A percentile compares a stretch with the other conserved stretches of the same genome.
These are phyloP conservation scores for Penicillium sp. DNA, from an alignment of 2,329 filamentous ascomycete species.

Conservation along the genomic window DNA sequence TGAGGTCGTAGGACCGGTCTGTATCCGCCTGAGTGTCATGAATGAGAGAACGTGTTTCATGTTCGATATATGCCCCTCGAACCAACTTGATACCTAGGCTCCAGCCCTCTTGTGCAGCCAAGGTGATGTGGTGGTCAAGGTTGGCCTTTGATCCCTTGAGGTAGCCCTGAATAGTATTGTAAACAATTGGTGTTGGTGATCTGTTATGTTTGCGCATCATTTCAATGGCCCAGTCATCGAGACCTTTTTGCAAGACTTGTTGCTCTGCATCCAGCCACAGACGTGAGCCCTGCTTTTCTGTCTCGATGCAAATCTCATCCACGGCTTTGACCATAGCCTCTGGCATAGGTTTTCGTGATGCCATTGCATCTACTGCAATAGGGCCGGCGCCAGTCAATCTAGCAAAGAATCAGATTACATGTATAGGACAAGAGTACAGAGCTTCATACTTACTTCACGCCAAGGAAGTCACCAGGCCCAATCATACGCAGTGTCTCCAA, in stretches of 20 bases:
- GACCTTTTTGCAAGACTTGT: conserved; percentile 36
- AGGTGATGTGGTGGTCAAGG: conserved; percentile 31
- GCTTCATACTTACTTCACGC: conserved; percentile 14
- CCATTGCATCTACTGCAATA: conserved; percentile 16
- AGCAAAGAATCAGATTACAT: not conserved
- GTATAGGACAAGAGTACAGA: too few relatives aligned
- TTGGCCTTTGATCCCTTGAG: conserved; percentile 37
- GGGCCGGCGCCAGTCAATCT: conserved; percentile 19
- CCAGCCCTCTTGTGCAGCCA: conserved; percentile 36
- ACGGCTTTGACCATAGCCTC: conserved; percentile 25
- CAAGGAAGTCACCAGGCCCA: conserved; percentile 17
- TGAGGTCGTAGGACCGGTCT: conserved; percentile 42
- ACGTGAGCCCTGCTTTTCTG: conserved; percentile 29
- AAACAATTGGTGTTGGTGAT: conserved; percentile 26
- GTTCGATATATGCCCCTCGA: conserved; percentile 40
- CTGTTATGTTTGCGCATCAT: conserved; percentile 41
- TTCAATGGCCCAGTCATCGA: conserved; percentile 41
- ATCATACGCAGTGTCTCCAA: conserved; percentile 18
- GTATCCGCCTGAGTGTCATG: conserved; percentile 34
- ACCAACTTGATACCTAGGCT: conserved; percentile 39
- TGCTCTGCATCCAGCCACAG: conserved; percentile 45
- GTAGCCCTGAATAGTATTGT: conserved; percentile 42
- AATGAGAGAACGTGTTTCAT: conserved; percentile 31
- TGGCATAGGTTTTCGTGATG: conserved; percentile 12
- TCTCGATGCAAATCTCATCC: conserved; percentile 30